These are phyloP conservation scores for Tilletia caries DNA, from an alignment of 1,284 basidiomycete species.

Conservation along the genomic window DNA sequence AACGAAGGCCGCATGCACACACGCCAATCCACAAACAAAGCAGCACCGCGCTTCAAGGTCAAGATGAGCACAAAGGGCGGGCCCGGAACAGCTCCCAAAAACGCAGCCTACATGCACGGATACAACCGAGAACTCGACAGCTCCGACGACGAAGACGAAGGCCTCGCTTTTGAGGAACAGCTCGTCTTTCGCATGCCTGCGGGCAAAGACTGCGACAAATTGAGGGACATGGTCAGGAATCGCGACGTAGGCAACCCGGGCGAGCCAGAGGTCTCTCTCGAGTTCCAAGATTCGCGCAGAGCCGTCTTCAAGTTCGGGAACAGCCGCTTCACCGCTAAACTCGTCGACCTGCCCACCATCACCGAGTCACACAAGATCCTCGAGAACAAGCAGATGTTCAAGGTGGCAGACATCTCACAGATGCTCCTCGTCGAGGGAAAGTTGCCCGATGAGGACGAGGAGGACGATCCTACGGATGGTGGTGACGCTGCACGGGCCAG, in stretches of 20 bases:
- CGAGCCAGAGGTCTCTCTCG: slow-evolving; percentile 77
- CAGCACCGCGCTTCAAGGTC: slow-evolving; percentile 17
- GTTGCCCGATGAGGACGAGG: slow-evolving; percentile 33
- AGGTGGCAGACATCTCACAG: slow-evolving; percentile 92
- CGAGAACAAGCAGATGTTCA: slow-evolving; percentile 90
- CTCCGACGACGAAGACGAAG: slow-evolving; percentile 70
- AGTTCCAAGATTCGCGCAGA: slow-evolving; percentile 92
- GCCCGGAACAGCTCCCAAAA: slow-evolving; percentile 34
- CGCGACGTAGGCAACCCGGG: slow-evolving; percentile 65
- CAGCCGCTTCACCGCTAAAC: slow-evolving; percentile 78
- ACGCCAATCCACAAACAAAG: background rate
- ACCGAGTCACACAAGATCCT: slow-evolving; percentile 94
- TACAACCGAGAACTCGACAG: slow-evolving; percentile 87
- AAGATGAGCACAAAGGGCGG: slow-evolving; percentile 18
- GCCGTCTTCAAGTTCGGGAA: slow-evolving; percentile 84
- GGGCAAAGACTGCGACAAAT: slow-evolving; percentile 60
- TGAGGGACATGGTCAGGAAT: slow-evolving; percentile 64
- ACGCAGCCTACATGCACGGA: slow-evolving; percentile 51
- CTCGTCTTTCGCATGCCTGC: slow-evolving; percentile 87
- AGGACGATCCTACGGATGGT: background rate
- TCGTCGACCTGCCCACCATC: slow-evolving; percentile 92
- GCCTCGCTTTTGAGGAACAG: slow-evolving; percentile 90
- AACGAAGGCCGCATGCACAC: background rate
- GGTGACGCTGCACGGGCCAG: background rate
- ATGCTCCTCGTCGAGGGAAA: slow-evolving; percentile 49